A percentile compares a stretch with the other conserved stretches of the same genome.
These are phyloP conservation scores for Paratinospora sagittata DNA, from an alignment of 164 flowering plant species.

Conservation along the genomic window DNA sequence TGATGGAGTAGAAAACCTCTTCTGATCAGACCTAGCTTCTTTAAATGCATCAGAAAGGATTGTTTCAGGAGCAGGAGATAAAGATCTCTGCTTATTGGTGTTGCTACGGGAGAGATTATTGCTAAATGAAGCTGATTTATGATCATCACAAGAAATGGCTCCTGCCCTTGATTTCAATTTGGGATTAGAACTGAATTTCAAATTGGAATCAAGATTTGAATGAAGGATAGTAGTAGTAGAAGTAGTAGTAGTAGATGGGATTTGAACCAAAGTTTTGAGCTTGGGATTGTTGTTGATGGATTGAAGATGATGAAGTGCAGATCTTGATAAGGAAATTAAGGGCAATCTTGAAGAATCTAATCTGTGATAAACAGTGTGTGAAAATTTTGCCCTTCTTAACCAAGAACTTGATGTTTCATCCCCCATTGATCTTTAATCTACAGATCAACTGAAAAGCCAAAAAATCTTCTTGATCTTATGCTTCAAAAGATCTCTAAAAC, in stretches of 20 bases:
- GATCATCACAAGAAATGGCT: neutral
- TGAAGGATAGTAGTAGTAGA: no score
- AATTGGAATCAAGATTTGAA: neutral
- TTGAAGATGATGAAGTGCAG: neutral
- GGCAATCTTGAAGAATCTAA: constrained; percentile 40
- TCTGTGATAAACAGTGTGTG: constrained; percentile 63
- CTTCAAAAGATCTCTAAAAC: constrained; percentile 9
- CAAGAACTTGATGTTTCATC: constrained; percentile 58
- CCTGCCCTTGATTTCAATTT: constrained; percentile 36
- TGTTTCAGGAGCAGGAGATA: constrained; percentile 52
- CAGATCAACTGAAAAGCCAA: neutral
- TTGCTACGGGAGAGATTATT: neutral
- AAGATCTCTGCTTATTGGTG: constrained; percentile 45
- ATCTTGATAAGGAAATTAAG: constrained; percentile 25
- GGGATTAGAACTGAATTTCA: constrained; percentile 13
- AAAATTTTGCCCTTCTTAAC: constrained; percentile 79
- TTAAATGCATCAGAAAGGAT: constrained; percentile 53
- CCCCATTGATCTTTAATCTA: constrained; percentile 32
- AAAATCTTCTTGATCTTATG: neutral
- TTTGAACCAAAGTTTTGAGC: neutral
- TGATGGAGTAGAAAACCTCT: constrained; percentile 67
- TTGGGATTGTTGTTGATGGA: neutral
- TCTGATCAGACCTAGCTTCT: constrained; percentile 55
- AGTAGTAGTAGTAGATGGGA: neutral
- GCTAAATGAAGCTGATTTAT: neutral